Base-by-base conservation (phyloP, 2,329 filamentous ascomycete species). In the Apiospora hydei region DNA sequence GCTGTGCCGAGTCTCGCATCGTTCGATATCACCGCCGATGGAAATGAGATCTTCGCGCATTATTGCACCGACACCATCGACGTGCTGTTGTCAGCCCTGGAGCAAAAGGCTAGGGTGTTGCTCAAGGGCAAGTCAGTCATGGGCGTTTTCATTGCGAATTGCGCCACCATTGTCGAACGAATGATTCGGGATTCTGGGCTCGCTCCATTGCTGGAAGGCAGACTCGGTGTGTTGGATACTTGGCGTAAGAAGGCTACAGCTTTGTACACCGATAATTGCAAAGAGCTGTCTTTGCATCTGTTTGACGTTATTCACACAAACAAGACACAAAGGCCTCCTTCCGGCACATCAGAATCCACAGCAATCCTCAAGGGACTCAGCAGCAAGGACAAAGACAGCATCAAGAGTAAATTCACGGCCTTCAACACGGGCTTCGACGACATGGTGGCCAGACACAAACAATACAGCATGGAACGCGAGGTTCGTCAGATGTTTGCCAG, bases 381-480 rank as follows among this genome's bases (percentile, higher is more conserved):
- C 66, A 94, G 92, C 78, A 98, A 98, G 81, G 96, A 99, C 80
- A 97, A 96, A 82, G 96, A 99, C 80, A 92, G 91, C 72, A 97
- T 98, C 83, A 99, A 99, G 83, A 91, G 94, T 82, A 98, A 98
- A 83, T 99, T 98, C 82, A 91, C 93, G 77, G 90, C 91, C 57
- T 99, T 99, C 86, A 99, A 99, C 81, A 86, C 88, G 11, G 91
- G 89, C 64, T 99, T 99, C 80, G 96, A 99, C 75, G 95, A 97
- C 43, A 89, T 98, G 82, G 91, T 98, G 8, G 83, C 88, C 44
- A 91, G 91, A 72, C 96, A 99, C 84, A 96, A 95, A 83, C 86
- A 88, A 41, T 93, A 94, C 78, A 92, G 88, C 78, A 98, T 98
- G 94, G 96, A 99, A 84, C 90, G 90, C 34, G 96, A 98, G 80